Percentiles rank a stretch among this genome's conserved stretches.
Conservation (phyloP, 331 rosid species). For the Ulmus americana region DNA sequence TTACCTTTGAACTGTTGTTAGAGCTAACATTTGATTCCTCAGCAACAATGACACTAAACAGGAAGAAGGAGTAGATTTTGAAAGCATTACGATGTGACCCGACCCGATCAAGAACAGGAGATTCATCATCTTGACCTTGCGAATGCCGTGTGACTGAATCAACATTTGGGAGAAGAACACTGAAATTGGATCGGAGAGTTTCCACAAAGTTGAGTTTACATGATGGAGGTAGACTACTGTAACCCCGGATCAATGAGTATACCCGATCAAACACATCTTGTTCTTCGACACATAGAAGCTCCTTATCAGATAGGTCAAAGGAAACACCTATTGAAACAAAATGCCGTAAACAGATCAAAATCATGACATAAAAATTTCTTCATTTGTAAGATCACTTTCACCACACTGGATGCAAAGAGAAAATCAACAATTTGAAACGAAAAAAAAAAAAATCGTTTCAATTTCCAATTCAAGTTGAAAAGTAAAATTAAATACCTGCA, state of each 20-base stretch:
- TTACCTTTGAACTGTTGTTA: slow-evolving; percentile 50
- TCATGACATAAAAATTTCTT: background rate
- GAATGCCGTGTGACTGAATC: slow-evolving; percentile 68
- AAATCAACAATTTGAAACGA: background rate
- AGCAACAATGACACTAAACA: slow-evolving; percentile 45
- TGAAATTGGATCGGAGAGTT: slow-evolving; percentile 76
- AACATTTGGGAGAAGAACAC: slow-evolving; percentile 87
- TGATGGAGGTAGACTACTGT: slow-evolving; percentile 41
- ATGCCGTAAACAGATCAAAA: background rate
- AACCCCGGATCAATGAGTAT: slow-evolving; percentile 58
- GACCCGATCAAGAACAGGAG: slow-evolving; percentile 43
- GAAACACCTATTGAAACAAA: slow-evolving; percentile 42
- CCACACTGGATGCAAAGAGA: too few relatives aligned
- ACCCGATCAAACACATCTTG: slow-evolving; percentile 79
- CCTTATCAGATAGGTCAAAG: slow-evolving; percentile 86
- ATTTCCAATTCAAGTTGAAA: background rate
- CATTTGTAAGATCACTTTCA: too few relatives aligned
- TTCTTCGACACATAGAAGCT: slow-evolving; percentile 70
- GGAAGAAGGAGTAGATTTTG: slow-evolving; percentile 73
- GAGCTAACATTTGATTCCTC: slow-evolving; percentile 43
- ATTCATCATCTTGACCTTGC: slow-evolving; percentile 37
- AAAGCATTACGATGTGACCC: slow-evolving; percentile 82
- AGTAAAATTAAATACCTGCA: background rate
- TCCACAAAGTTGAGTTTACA: slow-evolving; percentile 66
- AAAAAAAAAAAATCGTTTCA: background rate